phyloP scores from a whole-genome alignment of 257 asterid species.

The Jasminum sambac region DNA sequence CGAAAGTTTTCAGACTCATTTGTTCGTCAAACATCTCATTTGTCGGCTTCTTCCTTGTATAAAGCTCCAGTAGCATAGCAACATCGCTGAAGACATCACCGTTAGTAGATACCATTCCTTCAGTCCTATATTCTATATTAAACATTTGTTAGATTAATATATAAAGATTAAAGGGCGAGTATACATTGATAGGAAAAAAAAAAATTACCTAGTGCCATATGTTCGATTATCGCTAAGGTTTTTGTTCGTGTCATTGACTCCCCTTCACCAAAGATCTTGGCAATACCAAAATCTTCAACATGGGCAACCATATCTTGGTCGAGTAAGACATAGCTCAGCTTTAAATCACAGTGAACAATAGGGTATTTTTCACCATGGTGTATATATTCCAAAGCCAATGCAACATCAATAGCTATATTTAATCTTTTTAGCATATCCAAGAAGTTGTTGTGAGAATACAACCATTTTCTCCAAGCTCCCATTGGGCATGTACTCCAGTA shows the following conservation, averaged over 20 bases:
- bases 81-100: slow-evolving; percentile 16
- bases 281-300: slow-evolving; percentile 16
- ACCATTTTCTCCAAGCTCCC: slow-evolving; percentile 22
- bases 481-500: slow-evolving; percentile 13
- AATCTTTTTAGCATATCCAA: slow-evolving; percentile 8
- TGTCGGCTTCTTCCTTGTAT: slow-evolving; percentile 10
- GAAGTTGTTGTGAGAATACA: slow-evolving; percentile 5
- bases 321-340: background rate
- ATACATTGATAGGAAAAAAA: too few relatives aligned
- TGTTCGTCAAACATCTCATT: slow-evolving; percentile 13
- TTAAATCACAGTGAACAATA: slow-evolving; percentile 15
- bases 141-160: background rate
- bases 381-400: slow-evolving; percentile 13
- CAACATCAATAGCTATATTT: slow-evolving; percentile 10
- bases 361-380: slow-evolving; percentile 10
- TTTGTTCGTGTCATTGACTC: background rate
- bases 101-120: slow-evolving; percentile 6
- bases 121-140: slow-evolving; percentile 9
- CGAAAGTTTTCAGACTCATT: slow-evolving; percentile 7
- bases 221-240: slow-evolving; percentile 9
- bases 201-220: slow-evolving; percentile 18
- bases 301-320: too few relatives aligned
- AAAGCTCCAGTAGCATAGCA: slow-evolving; percentile 8
- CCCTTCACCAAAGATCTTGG: slow-evolving; percentile 12
- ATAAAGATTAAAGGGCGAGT: too few relatives aligned